Evolutionary conservation across 2,329 filamentous ascomycete genomes (phyloP).

Genomic region (Paracoccidioides lutzii): DNA sequence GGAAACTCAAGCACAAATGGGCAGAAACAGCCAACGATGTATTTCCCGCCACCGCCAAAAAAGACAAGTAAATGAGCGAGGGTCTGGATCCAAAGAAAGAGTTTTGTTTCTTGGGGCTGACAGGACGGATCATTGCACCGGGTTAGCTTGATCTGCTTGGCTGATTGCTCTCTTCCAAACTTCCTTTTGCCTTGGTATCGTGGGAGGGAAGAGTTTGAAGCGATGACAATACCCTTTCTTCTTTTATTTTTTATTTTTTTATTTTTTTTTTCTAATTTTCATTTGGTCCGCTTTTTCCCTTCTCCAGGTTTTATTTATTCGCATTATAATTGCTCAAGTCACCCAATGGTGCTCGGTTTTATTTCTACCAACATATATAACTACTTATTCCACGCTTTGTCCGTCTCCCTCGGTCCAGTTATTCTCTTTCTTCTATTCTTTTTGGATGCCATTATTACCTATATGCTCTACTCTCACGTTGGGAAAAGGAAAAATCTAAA

Average conservation of each 20-base stretch:
- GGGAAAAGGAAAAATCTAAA: too few relatives aligned
- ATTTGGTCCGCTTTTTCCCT: background rate
- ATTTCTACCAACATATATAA: background rate
- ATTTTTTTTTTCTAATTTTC: background rate
- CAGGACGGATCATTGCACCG: background rate
- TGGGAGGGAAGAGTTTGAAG: background rate
- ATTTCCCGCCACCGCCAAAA: conserved; percentile 34
- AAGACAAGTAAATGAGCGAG: conserved; percentile 18
- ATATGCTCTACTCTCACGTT: background rate
- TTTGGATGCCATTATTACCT: background rate
- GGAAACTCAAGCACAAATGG: background rate
- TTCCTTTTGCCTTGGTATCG: background rate
- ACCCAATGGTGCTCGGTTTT: background rate
- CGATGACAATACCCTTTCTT: background rate
- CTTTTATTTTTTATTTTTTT: background rate
- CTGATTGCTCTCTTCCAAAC: background rate
- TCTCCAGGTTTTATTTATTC: background rate
- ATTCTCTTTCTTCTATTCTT: background rate
- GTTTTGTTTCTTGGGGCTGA: background rate
- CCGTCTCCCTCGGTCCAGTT: background rate
- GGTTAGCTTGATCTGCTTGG: background rate
- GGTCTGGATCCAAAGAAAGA: background rate
- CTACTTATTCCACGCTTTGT: background rate
- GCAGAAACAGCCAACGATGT: conserved; percentile 18
- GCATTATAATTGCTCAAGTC: background rate